These are phyloP conservation scores for Lipomyces japonicus DNA, from an alignment of 805 yeast genomes.

Conservation along the genomic window DNA sequence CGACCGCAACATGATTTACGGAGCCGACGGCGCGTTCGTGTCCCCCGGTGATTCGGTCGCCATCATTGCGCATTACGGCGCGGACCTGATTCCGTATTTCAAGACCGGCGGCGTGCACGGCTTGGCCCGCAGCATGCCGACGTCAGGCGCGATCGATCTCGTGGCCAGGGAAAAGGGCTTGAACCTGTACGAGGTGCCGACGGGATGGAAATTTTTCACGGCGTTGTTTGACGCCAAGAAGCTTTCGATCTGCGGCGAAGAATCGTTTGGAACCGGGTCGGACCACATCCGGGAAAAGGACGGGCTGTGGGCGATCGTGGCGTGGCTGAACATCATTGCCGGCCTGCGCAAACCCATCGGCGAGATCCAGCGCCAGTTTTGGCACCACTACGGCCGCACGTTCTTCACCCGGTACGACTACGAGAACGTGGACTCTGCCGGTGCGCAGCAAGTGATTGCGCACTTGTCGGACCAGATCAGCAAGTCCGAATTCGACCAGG, in stretches of 20 bases:
- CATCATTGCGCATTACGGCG: slow-evolving; percentile 89
- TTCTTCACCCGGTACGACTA: slow-evolving; percentile 94
- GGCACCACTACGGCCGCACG: slow-evolving; percentile 93
- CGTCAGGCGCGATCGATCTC: slow-evolving; percentile 87
- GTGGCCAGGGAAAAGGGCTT: slow-evolving; percentile 79
- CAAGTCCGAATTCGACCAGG: slow-evolving; percentile 43
- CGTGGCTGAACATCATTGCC: slow-evolving; percentile 95
- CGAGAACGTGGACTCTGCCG: slow-evolving; percentile 74
- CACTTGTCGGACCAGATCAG: slow-evolving; percentile 45
- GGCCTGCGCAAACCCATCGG: slow-evolving; percentile 70
- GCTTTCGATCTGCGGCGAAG: slow-evolving; percentile 96
- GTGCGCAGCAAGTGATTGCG: slow-evolving; percentile 66
- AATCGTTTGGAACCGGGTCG: slow-evolving; percentile 96
- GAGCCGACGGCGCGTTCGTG: slow-evolving; percentile 79
- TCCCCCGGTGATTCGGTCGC: slow-evolving; percentile 99
- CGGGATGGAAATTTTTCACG: slow-evolving; percentile 99
- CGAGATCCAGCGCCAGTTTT: slow-evolving; percentile 76
- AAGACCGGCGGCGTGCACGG: slow-evolving; percentile 81
- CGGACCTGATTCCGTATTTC: slow-evolving; percentile 85
- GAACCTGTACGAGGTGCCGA: slow-evolving; percentile 88
- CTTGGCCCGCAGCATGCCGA: slow-evolving; percentile 96
- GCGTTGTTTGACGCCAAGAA: slow-evolving; percentile 90
- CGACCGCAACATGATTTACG: slow-evolving; percentile 97
- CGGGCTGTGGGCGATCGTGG: slow-evolving; percentile 95
- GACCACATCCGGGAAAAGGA: slow-evolving; percentile 97